phyloP scores from a whole-genome alignment of 257 asterid genomes.

The Prunella vulgaris region DNA sequence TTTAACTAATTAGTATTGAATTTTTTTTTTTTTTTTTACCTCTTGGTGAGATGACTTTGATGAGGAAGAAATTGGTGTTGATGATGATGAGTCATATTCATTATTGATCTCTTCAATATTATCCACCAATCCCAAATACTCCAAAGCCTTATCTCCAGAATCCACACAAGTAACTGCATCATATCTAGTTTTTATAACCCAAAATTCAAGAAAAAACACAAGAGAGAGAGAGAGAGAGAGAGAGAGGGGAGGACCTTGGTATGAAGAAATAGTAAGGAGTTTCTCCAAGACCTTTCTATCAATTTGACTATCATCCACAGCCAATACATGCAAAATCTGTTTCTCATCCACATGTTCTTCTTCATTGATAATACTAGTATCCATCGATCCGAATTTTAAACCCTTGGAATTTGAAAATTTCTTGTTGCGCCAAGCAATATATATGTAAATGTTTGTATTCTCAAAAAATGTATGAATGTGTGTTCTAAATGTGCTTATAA shows the following conservation, averaged over 20 bases:
- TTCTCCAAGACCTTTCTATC: slow-evolving; percentile 54
- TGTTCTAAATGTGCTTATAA: background rate
- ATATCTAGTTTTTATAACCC: background rate
- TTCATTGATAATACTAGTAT: background rate
- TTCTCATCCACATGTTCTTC: slow-evolving; percentile 14
- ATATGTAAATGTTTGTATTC: too few relatives aligned
- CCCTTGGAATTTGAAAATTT: too few relatives aligned
- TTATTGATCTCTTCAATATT: slow-evolving; percentile 26
- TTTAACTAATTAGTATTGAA: too few relatives aligned
- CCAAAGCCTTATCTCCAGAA: slow-evolving; percentile 61
- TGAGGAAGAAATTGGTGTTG: slow-evolving; percentile 24
- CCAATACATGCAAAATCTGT: slow-evolving; percentile 49
- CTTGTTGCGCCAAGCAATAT: background rate
- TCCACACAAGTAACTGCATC: slow-evolving; percentile 62
- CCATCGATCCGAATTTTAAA: slow-evolving; percentile 19
- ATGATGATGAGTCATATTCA: slow-evolving; percentile 16
- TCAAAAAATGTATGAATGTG: background rate
- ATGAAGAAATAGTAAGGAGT: slow-evolving; percentile 52
- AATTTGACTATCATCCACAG: slow-evolving; percentile 51
- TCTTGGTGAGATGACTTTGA: slow-evolving; percentile 30
- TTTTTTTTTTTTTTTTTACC: slow-evolving; percentile 21
- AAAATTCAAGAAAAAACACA: background rate
- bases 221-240: slow-evolving; percentile 10
- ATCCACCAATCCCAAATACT: slow-evolving; percentile 48
- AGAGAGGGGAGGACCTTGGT: slow-evolving; percentile 37